Conservation (phyloP, 768 basidiomycete species). For the Thelephora aurantiotincta region DNA sequence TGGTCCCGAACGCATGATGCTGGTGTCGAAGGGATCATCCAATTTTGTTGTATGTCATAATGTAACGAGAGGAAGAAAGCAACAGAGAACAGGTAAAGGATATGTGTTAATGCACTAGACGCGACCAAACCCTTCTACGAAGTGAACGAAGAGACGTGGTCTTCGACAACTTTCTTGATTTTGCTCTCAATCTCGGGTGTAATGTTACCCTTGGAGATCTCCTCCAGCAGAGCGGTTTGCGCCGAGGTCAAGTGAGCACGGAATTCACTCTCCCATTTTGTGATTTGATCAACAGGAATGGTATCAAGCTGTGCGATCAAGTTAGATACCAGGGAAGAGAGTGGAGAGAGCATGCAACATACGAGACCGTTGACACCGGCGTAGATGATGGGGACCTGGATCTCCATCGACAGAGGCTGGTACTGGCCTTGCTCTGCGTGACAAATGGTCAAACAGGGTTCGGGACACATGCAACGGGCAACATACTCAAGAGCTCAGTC, state of each 20-base stretch:
- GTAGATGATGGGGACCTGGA: conserved; percentile 98
- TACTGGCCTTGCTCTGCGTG: conserved; percentile 91
- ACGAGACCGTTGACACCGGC: conserved; percentile 99
- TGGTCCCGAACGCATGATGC: no score
- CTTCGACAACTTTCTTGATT: conserved; percentile 92
- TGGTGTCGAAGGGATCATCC: no score
- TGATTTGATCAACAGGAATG: conserved; percentile 90
- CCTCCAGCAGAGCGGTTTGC: conserved; percentile 63
- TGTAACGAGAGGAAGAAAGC: no score
- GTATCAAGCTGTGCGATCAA: conserved; percentile 56
- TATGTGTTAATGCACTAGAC: no score
- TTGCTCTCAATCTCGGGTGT: conserved; percentile 83
- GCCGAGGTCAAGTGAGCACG: conserved; percentile 69
- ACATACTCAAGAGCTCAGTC: conserved; percentile 83
- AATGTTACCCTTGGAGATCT: conserved; percentile 74
- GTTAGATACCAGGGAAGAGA: background rate
- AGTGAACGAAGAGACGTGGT: conserved; percentile 73
- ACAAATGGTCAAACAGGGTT: background rate
- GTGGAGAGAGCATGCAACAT: conserved; percentile 14
- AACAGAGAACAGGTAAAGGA: no score
- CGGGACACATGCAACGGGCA: background rate
- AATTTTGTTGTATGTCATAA: no score
- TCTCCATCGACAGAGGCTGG: conserved; percentile 85
- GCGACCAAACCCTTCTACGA: conserved; percentile 10
- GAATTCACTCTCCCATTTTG: conserved; percentile 88